Percentiles rank a stretch among this genome's conserved stretches.
These are phyloP conservation scores for Hemerocallis citrina DNA, from an alignment of 106 monocot species.

Conservation along the genomic window DNA sequence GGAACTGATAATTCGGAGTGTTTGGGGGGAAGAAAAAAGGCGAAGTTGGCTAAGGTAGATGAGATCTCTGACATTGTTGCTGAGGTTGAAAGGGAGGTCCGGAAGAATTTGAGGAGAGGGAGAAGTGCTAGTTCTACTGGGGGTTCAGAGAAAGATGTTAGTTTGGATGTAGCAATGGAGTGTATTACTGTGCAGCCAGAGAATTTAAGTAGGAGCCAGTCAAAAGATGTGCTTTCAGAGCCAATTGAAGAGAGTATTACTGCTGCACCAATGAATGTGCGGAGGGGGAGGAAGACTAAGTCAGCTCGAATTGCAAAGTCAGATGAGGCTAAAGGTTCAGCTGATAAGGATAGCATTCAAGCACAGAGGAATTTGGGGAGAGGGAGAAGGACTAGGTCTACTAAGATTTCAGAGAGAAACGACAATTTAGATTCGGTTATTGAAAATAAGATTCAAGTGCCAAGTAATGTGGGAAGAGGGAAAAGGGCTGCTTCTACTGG, in stretches of 20 bases:
- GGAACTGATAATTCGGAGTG: neutral
- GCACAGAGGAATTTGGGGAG: neutral
- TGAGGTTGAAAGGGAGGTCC: neutral
- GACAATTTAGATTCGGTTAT: neutral
- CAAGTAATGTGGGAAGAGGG: neutral
- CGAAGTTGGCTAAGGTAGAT: constrained; percentile 4
- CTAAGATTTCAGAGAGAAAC: neutral
- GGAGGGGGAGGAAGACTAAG: neutral
- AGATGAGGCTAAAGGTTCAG: too few species aligned
- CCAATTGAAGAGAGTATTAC: neutral
- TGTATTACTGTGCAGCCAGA: too few species aligned
- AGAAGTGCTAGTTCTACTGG: too few species aligned
- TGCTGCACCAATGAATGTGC: neutral
- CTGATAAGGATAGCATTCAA: neutral
- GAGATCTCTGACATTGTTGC: constrained; percentile 2
- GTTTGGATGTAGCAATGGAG: too few species aligned
- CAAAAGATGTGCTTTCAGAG: neutral
- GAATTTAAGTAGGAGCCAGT: neutral
- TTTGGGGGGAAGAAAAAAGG: too few species aligned
- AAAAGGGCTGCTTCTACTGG: neutral
- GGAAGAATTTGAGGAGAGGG: neutral
- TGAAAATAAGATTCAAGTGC: neutral
- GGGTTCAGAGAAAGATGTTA: too few species aligned
- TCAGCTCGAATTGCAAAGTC: neutral
- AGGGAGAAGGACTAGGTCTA: constrained; percentile 3